phyloP scores from a whole-genome alignment of 345 rosid genomes.

The Triadica sebifera region DNA sequence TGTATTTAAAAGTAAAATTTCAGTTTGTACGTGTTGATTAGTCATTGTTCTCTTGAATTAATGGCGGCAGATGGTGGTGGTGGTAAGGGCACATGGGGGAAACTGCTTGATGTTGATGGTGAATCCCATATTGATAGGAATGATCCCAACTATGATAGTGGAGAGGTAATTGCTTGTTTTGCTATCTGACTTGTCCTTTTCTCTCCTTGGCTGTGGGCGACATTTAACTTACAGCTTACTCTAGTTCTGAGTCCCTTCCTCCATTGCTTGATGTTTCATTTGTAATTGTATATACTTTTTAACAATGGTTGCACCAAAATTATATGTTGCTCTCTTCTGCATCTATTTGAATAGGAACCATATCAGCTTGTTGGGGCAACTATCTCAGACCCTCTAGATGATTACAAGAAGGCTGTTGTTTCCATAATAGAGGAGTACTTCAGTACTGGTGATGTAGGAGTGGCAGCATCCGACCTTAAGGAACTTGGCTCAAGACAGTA shows the following conservation, averaged over 20 bases:
- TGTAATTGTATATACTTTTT: background rate
- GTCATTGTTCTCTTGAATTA: constrained; percentile 4
- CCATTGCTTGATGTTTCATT: background rate
- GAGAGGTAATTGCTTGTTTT: constrained; percentile 62
- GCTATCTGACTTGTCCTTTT: constrained; percentile 9
- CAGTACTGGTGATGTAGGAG: constrained; percentile 81
- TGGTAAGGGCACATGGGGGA: constrained; percentile 99
- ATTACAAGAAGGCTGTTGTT: constrained; percentile 84
- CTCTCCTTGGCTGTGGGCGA: background rate
- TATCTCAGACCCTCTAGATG: constrained; percentile 86
- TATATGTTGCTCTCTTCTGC: constrained; percentile 14
- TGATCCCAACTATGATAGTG: constrained; percentile 98
- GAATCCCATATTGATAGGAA: constrained; percentile 70
- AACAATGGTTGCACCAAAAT: background rate
- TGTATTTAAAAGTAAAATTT: background rate
- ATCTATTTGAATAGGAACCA: constrained; percentile 56
- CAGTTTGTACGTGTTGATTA: constrained; percentile 6
- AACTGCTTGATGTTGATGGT: constrained; percentile 79
- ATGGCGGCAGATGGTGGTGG: constrained; percentile 79
- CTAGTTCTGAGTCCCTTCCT: background rate
- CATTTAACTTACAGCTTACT: background rate
- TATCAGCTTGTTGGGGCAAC: constrained; percentile 82
- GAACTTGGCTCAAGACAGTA: constrained; percentile 89
- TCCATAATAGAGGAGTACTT: constrained; percentile 88
- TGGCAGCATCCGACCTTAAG: constrained; percentile 90